Percentiles rank a stretch among this genome's conserved stretches.
These are phyloP conservation scores for Fusarium sp. DNA, from an alignment of 2,329 filamentous ascomycete genomes.

Conservation along the genomic window DNA sequence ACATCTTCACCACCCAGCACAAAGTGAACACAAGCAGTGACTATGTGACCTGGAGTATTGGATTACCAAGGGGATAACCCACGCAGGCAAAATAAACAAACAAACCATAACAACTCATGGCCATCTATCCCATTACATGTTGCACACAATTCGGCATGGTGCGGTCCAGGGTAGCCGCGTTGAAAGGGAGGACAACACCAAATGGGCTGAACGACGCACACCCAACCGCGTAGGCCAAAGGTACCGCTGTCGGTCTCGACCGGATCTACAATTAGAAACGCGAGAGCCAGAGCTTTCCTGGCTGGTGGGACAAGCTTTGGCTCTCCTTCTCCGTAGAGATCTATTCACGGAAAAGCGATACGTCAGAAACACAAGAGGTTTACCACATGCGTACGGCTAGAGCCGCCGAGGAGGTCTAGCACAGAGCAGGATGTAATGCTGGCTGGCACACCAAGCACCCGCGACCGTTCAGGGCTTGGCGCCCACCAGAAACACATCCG, in stretches of 20 bases:
- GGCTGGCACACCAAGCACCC: not conserved
- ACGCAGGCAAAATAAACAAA: no score
- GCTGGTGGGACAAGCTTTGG: not conserved
- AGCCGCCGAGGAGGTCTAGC: not conserved
- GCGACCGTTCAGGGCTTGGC: constrained; percentile 32
- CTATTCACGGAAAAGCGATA: not conserved
- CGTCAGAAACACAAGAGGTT: constrained; percentile 31
- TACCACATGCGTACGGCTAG: constrained; percentile 14
- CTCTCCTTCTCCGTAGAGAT: not conserved
- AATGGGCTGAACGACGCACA: not conserved
- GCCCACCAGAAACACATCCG: not conserved
- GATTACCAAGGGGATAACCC: no score
- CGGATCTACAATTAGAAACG: constrained; percentile 5
- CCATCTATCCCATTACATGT: no score
- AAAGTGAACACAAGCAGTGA: no score
- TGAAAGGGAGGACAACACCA: not conserved
- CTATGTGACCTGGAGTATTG: no score
- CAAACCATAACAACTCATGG: no score
- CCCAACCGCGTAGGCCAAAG: no score
- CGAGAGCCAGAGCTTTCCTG: not conserved
- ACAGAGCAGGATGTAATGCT: no score
- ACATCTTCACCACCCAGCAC: no score
- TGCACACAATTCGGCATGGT: not conserved
- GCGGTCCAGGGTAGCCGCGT: not conserved
- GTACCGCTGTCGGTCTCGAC: constrained; percentile 6